A percentile compares a stretch with the other conserved stretches of the same genome.
These are phyloP conservation scores for Penicillium sp. DNA, from an alignment of 2,329 filamentous ascomycete species.

Conservation along the genomic window DNA sequence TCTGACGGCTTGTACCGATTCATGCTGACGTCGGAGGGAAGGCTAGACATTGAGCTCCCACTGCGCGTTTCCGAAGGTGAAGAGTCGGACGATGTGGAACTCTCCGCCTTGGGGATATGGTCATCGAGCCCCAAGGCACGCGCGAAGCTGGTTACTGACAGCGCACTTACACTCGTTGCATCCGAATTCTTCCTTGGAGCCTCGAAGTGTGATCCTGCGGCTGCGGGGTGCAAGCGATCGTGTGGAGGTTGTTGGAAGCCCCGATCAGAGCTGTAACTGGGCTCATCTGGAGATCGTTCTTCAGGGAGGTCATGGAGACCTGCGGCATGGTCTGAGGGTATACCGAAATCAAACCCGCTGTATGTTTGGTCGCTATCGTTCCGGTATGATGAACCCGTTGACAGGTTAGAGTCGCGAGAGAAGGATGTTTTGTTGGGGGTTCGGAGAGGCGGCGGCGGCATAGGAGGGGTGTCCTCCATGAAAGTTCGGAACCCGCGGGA, in stretches of 20 bases:
- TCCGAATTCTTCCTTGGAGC: conserved; percentile 28
- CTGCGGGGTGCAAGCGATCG: conserved; percentile 23
- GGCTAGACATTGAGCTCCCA: conserved; percentile 61
- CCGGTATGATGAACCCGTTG: conserved; percentile 22
- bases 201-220: conserved; percentile 11
- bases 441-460: conserved; percentile 29
- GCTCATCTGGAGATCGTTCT: conserved; percentile 16
- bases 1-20: conserved; percentile 33
- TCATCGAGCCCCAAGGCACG: conserved; percentile 50
- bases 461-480: conserved; percentile 34
- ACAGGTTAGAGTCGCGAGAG: conserved; percentile 25
- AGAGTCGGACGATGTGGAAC: conserved; percentile 65
- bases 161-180: conserved; percentile 30
- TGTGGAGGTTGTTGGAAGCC: conserved; percentile 19
- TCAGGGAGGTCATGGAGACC: conserved; percentile 24
- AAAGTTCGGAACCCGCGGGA: conserved; percentile 29
- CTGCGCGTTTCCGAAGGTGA: conserved; percentile 59
- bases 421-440: conserved; percentile 21
- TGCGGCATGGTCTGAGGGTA: conserved; percentile 14
- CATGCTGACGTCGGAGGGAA: conserved; percentile 44
- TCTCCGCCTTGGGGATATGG: conserved; percentile 62
- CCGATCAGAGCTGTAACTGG: conserved; percentile 17
- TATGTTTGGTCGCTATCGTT: conserved; percentile 24
- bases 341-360: conserved; percentile 33
- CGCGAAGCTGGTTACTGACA: conserved; percentile 42